These are phyloP conservation scores for Cucumis sativus DNA, from an alignment of 306 rosid genomes.

Conservation along the genomic window Cucumber_9930_V3 NC_026658.2:14537501-14538000, in stretches of 20 bases:
- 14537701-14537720: constrained; percentile 54
- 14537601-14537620: too few species aligned
- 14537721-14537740: constrained; percentile 23
- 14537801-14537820: not conserved
- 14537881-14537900: constrained; percentile 4
- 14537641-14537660: constrained; percentile 6
- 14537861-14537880: not conserved
- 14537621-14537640: not conserved
- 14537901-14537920: not conserved
- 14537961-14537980: not conserved
- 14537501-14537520: constrained; percentile 46
- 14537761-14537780: constrained; percentile 30
- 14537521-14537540: constrained; percentile 42
- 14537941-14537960: not conserved
- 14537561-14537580: constrained; percentile 27
- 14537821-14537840: not conserved
- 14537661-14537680: not conserved
- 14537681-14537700: constrained; percentile 31
- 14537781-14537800: not conserved
- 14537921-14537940: not conserved
- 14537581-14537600: not conserved
- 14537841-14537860: not conserved
- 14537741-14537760: constrained; percentile 57
- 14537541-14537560: constrained; percentile 43
- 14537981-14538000: not conserved